phyloP scores from a whole-genome alignment of 2,329 filamentous ascomycete species.

The Lasiodiplodia hormozganensis region DNA sequence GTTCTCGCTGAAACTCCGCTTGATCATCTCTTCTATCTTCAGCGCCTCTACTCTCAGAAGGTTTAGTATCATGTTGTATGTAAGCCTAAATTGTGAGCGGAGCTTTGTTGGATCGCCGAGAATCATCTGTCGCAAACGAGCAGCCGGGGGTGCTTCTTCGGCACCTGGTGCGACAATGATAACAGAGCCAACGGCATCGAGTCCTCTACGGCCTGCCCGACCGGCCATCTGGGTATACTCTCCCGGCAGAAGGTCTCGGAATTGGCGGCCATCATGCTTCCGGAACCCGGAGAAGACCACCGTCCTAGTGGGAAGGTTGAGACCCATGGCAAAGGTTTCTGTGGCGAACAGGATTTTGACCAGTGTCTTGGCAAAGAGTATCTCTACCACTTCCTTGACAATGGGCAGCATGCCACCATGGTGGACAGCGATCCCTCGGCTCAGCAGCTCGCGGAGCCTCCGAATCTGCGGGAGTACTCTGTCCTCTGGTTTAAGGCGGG shows the following conservation, averaged over 20 bases:
- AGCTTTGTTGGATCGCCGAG: constrained; percentile 94
- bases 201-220: constrained; percentile 87
- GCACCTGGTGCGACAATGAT: constrained; percentile 84
- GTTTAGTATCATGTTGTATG: constrained; percentile 99
- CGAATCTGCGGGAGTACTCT: constrained; percentile 90
- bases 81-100: constrained; percentile 92
- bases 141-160: constrained; percentile 87
- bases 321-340: constrained; percentile 97
- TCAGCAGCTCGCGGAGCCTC: constrained; percentile 81
- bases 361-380: constrained; percentile 90
- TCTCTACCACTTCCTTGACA: constrained; percentile 97
- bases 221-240: constrained; percentile 99
- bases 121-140: constrained; percentile 89
- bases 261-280: constrained; percentile 92
- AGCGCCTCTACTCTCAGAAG: constrained; percentile 91
- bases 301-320: constrained; percentile 93
- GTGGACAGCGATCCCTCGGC: constrained; percentile 91
- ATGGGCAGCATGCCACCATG: constrained; percentile 94
- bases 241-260: constrained; percentile 88
- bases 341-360: constrained; percentile 98
- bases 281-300: constrained; percentile 97
- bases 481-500: constrained; percentile 89
- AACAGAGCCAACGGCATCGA: constrained; percentile 91
- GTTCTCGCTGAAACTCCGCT: constrained; percentile 98
- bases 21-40: constrained; percentile 99